These are phyloP conservation scores for Arthrobotrys conoides DNA, from an alignment of 2,329 filamentous ascomycete genomes.

Conservation along the genomic window DNA sequence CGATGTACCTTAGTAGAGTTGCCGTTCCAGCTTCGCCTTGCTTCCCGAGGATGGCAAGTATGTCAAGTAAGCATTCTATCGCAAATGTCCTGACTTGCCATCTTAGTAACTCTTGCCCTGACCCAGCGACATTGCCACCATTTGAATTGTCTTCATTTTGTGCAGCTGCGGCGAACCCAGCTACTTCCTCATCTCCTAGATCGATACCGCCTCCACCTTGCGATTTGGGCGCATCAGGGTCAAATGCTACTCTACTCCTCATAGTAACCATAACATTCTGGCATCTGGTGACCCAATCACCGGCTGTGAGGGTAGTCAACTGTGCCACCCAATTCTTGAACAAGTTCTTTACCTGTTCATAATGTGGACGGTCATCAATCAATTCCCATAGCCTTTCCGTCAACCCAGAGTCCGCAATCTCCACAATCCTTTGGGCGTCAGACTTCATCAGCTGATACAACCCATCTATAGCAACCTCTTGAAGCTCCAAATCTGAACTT, in stretches of 20 bases:
- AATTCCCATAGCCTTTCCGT: slow-evolving; percentile 94
- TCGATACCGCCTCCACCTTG: slow-evolving; percentile 74
- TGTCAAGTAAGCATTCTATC: slow-evolving; percentile 87
- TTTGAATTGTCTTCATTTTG: slow-evolving; percentile 73
- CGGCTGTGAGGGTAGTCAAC: slow-evolving; percentile 83
- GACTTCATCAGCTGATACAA: slow-evolving; percentile 96
- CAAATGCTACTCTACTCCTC: slow-evolving; percentile 76
- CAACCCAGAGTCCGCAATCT: slow-evolving; percentile 80
- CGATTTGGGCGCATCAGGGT: slow-evolving; percentile 67
- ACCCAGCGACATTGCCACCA: slow-evolving; percentile 73
- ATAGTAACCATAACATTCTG: slow-evolving; percentile 87
- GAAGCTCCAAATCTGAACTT: slow-evolving; percentile 77
- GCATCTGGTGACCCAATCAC: slow-evolving; percentile 88
- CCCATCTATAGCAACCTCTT: slow-evolving; percentile 86
- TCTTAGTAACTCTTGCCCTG: slow-evolving; percentile 86
- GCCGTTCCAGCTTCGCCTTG: slow-evolving; percentile 83
- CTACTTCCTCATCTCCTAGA: slow-evolving; percentile 94
- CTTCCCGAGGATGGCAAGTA: slow-evolving; percentile 83
- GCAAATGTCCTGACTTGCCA: slow-evolving; percentile 98
- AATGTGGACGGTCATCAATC: slow-evolving; percentile 81
- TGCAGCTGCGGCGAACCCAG: slow-evolving; percentile 81
- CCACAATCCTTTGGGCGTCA: slow-evolving; percentile 84
- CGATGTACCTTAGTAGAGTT: slow-evolving; percentile 85
- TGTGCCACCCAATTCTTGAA: slow-evolving; percentile 94
- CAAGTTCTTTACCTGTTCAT: slow-evolving; percentile 86